Percentiles rank a stretch among this genome's conserved stretches.
Conservation (phyloP, 306 rosid species). For the Quercus variabilis region DNA sequence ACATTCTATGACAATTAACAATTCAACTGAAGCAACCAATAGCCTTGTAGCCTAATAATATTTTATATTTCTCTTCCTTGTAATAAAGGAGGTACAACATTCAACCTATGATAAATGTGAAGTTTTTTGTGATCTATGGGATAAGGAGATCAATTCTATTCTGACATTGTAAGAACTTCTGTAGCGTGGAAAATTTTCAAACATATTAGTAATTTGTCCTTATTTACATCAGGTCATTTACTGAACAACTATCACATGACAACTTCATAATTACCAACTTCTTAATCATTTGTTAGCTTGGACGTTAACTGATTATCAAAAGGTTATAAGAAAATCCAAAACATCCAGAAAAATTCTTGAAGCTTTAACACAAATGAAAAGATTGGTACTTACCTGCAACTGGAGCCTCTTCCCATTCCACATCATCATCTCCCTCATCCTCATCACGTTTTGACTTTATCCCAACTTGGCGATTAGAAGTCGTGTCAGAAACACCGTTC, state of each 20-base stretch:
- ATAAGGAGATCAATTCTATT: too few relatives aligned
- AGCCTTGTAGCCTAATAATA: too few relatives aligned
- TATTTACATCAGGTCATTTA: background rate
- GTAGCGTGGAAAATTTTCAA: background rate
- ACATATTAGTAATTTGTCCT: background rate
- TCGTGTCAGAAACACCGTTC: constrained; percentile 35
- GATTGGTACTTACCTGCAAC: constrained; percentile 46
- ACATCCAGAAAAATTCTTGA: background rate
- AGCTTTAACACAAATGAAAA: constrained; percentile 7
- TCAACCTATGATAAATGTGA: too few relatives aligned
- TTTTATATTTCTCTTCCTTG: too few relatives aligned
- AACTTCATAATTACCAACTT: background rate
- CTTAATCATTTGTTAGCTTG: background rate
- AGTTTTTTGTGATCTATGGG: too few relatives aligned
- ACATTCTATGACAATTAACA: background rate
- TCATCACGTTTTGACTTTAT: constrained; percentile 62
- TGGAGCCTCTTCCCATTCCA: constrained; percentile 83
- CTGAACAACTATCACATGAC: background rate
- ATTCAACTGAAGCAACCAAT: background rate
- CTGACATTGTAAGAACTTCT: background rate
- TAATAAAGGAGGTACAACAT: too few relatives aligned
- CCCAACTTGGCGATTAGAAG: constrained; percentile 64
- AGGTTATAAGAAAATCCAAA: background rate
- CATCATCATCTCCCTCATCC: constrained; percentile 53
- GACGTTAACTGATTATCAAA: background rate